Percentiles rank a stretch among this genome's conserved stretches.
phyloP scores from a whole-genome alignment of 2,329 filamentous ascomycete species.

The Scytalidium sp. region DNA sequence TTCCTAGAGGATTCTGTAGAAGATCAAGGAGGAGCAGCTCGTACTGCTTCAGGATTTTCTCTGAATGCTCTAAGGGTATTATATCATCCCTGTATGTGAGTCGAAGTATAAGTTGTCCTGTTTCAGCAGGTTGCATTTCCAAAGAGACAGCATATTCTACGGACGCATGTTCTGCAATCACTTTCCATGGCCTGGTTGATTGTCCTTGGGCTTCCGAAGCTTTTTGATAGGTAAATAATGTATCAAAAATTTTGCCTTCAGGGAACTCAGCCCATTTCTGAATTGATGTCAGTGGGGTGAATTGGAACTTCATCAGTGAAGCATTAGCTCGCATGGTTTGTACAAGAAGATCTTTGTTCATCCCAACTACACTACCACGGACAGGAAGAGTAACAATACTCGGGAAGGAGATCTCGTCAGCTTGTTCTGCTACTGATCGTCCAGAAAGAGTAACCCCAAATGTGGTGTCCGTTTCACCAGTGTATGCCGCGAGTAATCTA shows the following conservation, averaged over 20 bases:
- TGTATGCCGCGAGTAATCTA: constrained; percentile 69
- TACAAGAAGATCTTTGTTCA: constrained; percentile 55
- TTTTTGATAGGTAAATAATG: constrained; percentile 81
- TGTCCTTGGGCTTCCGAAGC: constrained; percentile 24
- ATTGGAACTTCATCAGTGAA: constrained; percentile 65
- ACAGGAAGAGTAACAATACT: constrained; percentile 81
- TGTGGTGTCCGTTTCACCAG: constrained; percentile 69
- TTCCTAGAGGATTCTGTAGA: constrained; percentile 43
- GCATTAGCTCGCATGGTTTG: constrained; percentile 65
- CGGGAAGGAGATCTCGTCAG: constrained; percentile 64
- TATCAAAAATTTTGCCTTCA: constrained; percentile 73
- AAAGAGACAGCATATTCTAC: constrained; percentile 80
- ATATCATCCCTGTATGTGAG: constrained; percentile 64
- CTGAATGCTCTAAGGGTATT: constrained; percentile 66
- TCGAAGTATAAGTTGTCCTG: constrained; percentile 53
- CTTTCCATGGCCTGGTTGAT: constrained; percentile 47
- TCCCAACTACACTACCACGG: constrained; percentile 50
- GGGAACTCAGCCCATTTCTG: constrained; percentile 68
- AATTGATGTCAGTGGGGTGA: constrained; percentile 66
- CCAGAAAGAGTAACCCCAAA: constrained; percentile 84
- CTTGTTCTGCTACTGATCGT: constrained; percentile 55
- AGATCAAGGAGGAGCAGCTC: constrained; percentile 63
- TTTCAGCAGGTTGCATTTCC: constrained; percentile 61
- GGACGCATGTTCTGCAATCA: constrained; percentile 62
- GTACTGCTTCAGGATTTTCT: constrained; percentile 66